Percentiles rank a stretch among this genome's conserved stretches.
Evolutionary conservation across 306 rosid genomes (phyloP).

Genomic region (Prunus dulcis): DNA sequence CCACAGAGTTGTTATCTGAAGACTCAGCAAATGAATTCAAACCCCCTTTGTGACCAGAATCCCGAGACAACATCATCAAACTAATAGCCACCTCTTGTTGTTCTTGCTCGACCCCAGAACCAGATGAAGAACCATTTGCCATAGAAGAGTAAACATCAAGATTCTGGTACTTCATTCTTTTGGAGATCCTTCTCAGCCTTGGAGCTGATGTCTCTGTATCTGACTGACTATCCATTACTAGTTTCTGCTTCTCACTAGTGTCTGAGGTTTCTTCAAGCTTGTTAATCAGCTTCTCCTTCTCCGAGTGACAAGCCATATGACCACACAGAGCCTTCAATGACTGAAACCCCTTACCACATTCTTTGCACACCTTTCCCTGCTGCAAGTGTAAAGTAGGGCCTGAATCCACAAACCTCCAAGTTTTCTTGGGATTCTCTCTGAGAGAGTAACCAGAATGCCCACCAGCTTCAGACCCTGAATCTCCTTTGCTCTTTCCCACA

Average conservation of each 20-base stretch:
- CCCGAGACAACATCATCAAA: constrained; percentile 74
- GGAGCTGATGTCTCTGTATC: constrained; percentile 61
- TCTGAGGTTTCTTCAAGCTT: constrained; percentile 32
- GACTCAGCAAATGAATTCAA: constrained; percentile 52
- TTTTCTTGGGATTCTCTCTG: constrained; percentile 79
- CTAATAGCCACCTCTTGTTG: constrained; percentile 69
- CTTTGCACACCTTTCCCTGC: constrained; percentile 51
- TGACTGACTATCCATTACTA: constrained; percentile 59
- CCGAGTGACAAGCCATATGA: constrained; percentile 89
- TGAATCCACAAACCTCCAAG: constrained; percentile 58
- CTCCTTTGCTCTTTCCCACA: constrained; percentile 47
- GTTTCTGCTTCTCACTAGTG: constrained; percentile 40
- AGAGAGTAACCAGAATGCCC: constrained; percentile 51
- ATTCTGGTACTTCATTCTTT: constrained; percentile 42
- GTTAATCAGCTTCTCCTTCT: constrained; percentile 47
- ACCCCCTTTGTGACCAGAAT: constrained; percentile 37
- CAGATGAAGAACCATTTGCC: constrained; percentile 36
- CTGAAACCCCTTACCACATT: constrained; percentile 79
- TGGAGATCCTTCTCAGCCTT: constrained; percentile 37
- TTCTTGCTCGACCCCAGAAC: constrained; percentile 55
- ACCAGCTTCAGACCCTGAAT: constrained; percentile 44
- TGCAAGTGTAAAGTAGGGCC: constrained; percentile 20
- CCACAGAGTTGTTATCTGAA: constrained; percentile 64
- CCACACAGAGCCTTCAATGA: constrained; percentile 81
- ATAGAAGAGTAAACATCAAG: constrained; percentile 26